Conservation (phyloP, 805 yeast genomes). For the Torulaspora quercuum region DNA sequence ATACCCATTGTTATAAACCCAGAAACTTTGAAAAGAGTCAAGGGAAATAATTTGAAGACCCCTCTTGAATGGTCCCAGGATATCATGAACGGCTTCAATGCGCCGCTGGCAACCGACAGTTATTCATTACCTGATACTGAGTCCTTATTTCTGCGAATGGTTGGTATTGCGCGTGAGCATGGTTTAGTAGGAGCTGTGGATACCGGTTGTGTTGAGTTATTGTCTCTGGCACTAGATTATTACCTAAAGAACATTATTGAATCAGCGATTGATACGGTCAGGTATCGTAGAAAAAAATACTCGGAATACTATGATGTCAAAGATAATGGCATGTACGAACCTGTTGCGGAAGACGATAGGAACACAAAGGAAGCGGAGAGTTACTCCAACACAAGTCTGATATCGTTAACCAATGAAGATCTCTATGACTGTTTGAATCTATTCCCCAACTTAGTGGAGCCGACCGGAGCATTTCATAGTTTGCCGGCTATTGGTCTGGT, state of each 20-base stretch:
- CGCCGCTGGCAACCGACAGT: constrained; percentile 73
- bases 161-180: constrained; percentile 83
- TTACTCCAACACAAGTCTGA: constrained; percentile 12
- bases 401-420: constrained; percentile 59
- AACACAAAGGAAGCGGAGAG: constrained; percentile 5
- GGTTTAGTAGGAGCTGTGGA: constrained; percentile 82
- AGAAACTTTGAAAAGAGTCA: constrained; percentile 34
- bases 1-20: constrained; percentile 61
- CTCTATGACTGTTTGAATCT: constrained; percentile 59
- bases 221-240: constrained; percentile 75
- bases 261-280: constrained; percentile 66
- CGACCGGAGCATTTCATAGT: constrained; percentile 56
- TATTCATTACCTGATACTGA: constrained; percentile 82
- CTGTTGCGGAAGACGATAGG: constrained; percentile 21
- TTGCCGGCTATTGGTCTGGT: constrained; percentile 48
- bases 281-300: constrained; percentile 52
- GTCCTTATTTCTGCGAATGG: constrained; percentile 60
- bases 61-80: constrained; percentile 89
- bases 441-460: constrained; percentile 66
- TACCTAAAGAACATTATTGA: constrained; percentile 75
- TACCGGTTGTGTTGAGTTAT: constrained; percentile 70
- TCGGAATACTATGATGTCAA: constrained; percentile 37
- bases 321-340: constrained; percentile 33
- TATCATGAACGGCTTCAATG: constrained; percentile 76
- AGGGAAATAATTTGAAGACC: constrained; percentile 33